phyloP scores from a whole-genome alignment of 306 rosid species.

The Cucumis melo region DNA sequence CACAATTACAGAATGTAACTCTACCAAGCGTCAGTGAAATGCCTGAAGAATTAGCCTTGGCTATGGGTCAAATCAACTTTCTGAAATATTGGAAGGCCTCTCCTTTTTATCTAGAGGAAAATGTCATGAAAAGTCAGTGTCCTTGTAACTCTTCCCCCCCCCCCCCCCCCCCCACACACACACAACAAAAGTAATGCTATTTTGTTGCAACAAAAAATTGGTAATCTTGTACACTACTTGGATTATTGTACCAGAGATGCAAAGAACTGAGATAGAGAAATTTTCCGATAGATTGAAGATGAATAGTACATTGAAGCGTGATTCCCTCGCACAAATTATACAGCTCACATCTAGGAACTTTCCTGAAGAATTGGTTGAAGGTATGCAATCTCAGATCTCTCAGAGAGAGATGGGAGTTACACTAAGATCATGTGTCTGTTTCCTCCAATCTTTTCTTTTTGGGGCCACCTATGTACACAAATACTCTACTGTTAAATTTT shows the following conservation, averaged over 20 bases:
- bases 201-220: neutral
- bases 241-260: neutral
- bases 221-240: neutral
- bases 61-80: neutral
- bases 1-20: slow-evolving; percentile 5
- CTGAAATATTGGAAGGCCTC: slow-evolving; percentile 5
- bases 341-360: slow-evolving; percentile 7
- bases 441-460: neutral
- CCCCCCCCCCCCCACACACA: too few species aligned
- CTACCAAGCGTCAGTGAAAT: slow-evolving; percentile 2
- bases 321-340: slow-evolving; percentile 5
- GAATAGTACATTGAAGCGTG: neutral
- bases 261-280: neutral
- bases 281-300: slow-evolving; percentile 6
- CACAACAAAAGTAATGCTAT: too few species aligned
- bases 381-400: neutral
- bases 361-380: slow-evolving; percentile 13
- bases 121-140: slow-evolving; percentile 3
- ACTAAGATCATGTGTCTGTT: neutral
- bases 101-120: slow-evolving; percentile 11
- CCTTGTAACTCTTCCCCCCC: neutral
- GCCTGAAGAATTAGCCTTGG: neutral
- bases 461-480: neutral
- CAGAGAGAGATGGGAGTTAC: neutral
- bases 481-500: neutral